Evolutionary conservation across 441 rosid species (phyloP).

Genomic region (Codiaeum variegatum): DNA sequence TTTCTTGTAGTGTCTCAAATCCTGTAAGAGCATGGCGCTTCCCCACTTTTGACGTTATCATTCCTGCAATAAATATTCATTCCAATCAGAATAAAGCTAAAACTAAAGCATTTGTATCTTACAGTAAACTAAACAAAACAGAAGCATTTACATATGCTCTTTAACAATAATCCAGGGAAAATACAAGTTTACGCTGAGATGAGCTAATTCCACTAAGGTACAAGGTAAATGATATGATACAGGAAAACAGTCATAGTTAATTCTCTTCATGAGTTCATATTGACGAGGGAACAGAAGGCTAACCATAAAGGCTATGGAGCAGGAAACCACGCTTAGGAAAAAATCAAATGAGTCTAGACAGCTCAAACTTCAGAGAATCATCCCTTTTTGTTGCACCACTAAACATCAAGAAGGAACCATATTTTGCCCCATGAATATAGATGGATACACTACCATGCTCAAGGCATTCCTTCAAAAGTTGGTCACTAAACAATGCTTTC

Average conservation of each 20-base stretch:
- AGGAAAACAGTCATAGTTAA: not conserved
- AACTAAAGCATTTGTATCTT: not conserved
- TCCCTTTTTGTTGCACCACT: not conserved
- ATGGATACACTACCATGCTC: not conserved
- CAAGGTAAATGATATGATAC: not conserved
- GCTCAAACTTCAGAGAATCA: no score
- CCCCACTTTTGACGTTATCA: constrained; percentile 90
- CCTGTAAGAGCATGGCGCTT: constrained; percentile 85
- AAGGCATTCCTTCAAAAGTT: not conserved
- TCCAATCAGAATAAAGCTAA: not conserved
- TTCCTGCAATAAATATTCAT: constrained; percentile 49
- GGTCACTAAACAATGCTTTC: not conserved
- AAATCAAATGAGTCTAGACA: not conserved
- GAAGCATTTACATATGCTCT: not conserved
- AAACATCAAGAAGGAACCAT: not conserved
- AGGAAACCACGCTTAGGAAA: not conserved
- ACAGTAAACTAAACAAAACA: not conserved
- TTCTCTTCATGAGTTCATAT: no score
- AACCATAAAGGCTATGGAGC: not conserved
- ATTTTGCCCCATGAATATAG: not conserved
- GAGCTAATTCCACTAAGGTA: not conserved
- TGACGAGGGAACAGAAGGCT: not conserved
- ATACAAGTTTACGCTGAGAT: not conserved
- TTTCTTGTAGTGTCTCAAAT: constrained; percentile 79
- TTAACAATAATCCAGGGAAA: not conserved